phyloP scores from a whole-genome alignment of 108 stramenopile genomes.

The Nitzschia palea region DNA sequence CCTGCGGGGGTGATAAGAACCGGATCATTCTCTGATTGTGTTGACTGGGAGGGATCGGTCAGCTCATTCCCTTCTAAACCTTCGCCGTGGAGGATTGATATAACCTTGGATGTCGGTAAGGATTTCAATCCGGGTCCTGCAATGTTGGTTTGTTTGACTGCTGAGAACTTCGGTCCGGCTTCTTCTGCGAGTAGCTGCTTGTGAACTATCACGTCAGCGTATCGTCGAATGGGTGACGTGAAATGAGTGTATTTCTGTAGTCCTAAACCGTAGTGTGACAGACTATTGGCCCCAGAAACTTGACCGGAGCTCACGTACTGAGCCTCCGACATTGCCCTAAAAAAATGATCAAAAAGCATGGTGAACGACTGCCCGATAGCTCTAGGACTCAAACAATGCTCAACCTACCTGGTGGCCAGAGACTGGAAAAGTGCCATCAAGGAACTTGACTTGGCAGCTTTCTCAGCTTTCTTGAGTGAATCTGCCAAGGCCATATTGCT shows the following conservation, averaged over 20 bases:
- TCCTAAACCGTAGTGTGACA: conserved; percentile 83
- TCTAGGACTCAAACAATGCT: neutral
- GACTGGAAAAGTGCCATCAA: conserved; percentile 61
- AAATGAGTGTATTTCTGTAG: conserved; percentile 85
- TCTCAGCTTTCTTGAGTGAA: conserved; percentile 40
- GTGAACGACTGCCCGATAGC: neutral
- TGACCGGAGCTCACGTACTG: conserved; percentile 71
- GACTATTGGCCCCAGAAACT: conserved; percentile 10
- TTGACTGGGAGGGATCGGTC: neutral
- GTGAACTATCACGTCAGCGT: conserved; percentile 65
- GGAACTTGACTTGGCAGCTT: conserved; percentile 26
- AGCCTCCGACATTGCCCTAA: conserved; percentile 85
- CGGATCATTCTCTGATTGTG: neutral
- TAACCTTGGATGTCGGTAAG: conserved; percentile 40
- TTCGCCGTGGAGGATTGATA: conserved; percentile 41
- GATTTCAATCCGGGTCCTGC: neutral
- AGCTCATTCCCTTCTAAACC: conserved; percentile 1
- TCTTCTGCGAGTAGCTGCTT: conserved; percentile 46
- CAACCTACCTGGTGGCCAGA: conserved; percentile 52
- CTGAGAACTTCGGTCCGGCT: neutral
- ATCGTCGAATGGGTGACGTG: conserved; percentile 83
- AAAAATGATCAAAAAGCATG: neutral
- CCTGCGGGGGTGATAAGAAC: neutral
- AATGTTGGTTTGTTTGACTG: neutral
- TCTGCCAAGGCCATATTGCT: conserved; percentile 43